Conservation (phyloP, 345 rosid species). For the Melaleuca quinquenervia region DNA sequence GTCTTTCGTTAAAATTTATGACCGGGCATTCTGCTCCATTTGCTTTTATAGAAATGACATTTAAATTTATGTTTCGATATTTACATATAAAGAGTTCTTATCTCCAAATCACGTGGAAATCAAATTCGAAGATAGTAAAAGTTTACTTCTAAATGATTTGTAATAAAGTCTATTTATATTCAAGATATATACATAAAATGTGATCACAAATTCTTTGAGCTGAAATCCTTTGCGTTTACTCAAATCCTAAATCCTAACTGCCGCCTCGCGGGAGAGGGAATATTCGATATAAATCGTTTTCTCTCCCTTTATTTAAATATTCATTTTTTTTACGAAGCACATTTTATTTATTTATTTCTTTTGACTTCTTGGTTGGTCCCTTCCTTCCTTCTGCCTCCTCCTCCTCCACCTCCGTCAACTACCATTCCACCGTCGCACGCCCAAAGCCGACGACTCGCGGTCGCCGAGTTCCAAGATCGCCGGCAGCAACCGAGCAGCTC, state of each 20-base stretch:
- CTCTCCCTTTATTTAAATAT: background rate
- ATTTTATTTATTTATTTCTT: background rate
- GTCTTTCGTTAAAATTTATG: background rate
- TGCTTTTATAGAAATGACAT: no score
- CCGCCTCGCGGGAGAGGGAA: background rate
- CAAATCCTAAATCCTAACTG: no score
- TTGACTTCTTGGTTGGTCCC: background rate
- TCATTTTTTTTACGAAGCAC: background rate
- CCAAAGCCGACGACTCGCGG: background rate
- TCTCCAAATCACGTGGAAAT: no score
- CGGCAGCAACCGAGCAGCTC: background rate
- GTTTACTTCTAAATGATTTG: no score
- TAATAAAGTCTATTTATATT: no score
- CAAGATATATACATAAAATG: no score
- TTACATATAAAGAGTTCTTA: no score
- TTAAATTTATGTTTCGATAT: no score
- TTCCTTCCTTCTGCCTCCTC: background rate
- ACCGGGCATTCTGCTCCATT: background rate
- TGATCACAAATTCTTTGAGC: no score
- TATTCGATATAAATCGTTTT: background rate
- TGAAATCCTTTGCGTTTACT: no score
- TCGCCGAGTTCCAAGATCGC: background rate
- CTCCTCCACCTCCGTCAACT: background rate
- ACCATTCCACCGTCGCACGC: background rate
- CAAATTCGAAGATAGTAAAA: no score